phyloP scores from a whole-genome alignment of 176 grass and related monocot species.

The Musa schizocarpa region DNA sequence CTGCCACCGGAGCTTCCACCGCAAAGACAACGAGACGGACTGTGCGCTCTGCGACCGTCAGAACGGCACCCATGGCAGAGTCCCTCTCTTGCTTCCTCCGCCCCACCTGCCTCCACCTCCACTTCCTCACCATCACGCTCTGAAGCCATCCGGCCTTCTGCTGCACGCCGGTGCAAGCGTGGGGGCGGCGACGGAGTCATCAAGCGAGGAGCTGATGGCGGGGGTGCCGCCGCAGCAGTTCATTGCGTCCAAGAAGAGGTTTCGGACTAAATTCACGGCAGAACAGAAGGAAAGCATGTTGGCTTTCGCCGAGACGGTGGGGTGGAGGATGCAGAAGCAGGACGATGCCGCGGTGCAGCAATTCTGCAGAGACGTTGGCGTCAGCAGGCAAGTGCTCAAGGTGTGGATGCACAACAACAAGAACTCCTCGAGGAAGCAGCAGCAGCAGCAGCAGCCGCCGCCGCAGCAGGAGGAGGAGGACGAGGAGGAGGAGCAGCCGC shows the following conservation, averaged over 20 bases:
- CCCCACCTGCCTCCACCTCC: neutral
- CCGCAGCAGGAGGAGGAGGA: no score
- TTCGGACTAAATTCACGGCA: conserved; percentile 73
- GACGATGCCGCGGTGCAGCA: conserved; percentile 47
- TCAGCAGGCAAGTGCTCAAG: conserved; percentile 76
- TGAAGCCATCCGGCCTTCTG: conserved; percentile 9
- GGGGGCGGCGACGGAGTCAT: conserved; percentile 16
- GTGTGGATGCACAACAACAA: conserved; percentile 99
- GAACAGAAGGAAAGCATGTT: conserved; percentile 82
- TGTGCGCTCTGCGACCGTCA: conserved; percentile 9
- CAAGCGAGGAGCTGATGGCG: conserved; percentile 35
- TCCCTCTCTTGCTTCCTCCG: conserved; percentile 1
- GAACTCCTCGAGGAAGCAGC: conserved; percentile 33
- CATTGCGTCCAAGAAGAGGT: conserved; percentile 46
- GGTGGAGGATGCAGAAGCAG: conserved; percentile 80
- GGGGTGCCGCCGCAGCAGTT: conserved; percentile 21
- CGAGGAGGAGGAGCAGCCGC: neutral
- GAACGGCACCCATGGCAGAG: conserved; percentile 1
- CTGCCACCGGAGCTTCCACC: conserved; percentile 95
- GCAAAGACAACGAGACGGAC: conserved; percentile 29
- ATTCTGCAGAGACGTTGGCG: conserved; percentile 58
- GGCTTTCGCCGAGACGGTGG: conserved; percentile 65
- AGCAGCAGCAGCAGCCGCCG: neutral
- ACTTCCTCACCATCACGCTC: conserved; percentile 11
- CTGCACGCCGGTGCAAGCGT: conserved; percentile 1